These are phyloP conservation scores for Chaetomiaceae sp. DNA, from an alignment of 2,329 filamentous ascomycete species.

Conservation along the genomic window DNA sequence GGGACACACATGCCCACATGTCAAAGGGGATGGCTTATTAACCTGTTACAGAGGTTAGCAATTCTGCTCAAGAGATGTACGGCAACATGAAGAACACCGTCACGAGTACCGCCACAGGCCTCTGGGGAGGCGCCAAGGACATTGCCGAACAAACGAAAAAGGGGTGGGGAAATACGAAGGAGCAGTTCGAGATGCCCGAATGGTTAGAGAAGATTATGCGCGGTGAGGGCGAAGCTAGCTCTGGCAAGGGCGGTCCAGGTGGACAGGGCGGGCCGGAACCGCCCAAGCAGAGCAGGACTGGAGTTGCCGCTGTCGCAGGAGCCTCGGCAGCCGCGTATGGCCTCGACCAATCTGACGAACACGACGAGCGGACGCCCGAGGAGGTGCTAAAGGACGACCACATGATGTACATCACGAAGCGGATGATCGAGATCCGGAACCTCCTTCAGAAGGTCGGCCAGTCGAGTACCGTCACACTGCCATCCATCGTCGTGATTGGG, in stretches of 20 bases:
- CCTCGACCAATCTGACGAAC: constrained; percentile 59
- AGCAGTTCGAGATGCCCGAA: constrained; percentile 63
- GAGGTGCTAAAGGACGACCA: constrained; percentile 83
- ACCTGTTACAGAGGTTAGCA: constrained; percentile 60
- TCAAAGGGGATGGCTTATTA: constrained; percentile 13
- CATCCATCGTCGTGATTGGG: constrained; percentile 98
- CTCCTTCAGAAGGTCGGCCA: constrained; percentile 90
- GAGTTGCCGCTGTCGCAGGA: constrained; percentile 59
- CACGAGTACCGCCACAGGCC: constrained; percentile 59
- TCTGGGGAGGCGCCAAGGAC: constrained; percentile 69
- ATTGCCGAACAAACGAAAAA: constrained; percentile 73
- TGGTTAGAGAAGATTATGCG: constrained; percentile 75
- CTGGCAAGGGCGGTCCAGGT: constrained; percentile 43
- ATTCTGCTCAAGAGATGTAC: constrained; percentile 72
- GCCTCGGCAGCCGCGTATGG: constrained; percentile 76
- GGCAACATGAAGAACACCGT: constrained; percentile 69
- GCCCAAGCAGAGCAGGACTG: constrained; percentile 55
- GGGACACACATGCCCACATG: constrained; percentile 30
- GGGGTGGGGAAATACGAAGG: constrained; percentile 81
- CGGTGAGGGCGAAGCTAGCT: constrained; percentile 56
- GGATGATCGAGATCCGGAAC: constrained; percentile 98
- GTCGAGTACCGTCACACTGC: constrained; percentile 79
- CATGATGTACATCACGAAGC: constrained; percentile 98
- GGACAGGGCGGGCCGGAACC: constrained; percentile 48
- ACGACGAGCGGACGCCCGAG: constrained; percentile 56